Base-by-base conservation (phyloP, 106 monocot genomes). In the Apostasia shenzhenica region DNA sequence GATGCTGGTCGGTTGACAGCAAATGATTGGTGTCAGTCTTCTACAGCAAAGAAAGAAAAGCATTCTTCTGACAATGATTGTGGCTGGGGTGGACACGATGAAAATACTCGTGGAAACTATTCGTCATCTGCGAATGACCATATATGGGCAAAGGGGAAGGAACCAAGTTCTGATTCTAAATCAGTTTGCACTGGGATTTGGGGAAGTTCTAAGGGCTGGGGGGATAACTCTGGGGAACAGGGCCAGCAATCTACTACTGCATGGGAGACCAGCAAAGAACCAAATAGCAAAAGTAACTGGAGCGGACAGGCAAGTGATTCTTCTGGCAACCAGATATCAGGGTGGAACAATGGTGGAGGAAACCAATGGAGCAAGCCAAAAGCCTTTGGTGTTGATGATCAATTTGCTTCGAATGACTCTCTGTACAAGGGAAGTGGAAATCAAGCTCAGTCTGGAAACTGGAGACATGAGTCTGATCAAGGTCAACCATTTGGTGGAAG, bases 181-280 rank as follows among this genome's bases (percentile, higher is more conserved):
- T 26, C 40, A 40, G 56, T 14, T 56, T 13, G 41, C 59, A 8
- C 59, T 2, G 59, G 59, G 8, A 41, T 40, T 8, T 8, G 8
- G 40, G 59, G 1, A 41, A 63, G 45, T 63, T 65, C 65, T 8
- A 65, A 65, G 48, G 65, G 13, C 48, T 65, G 47, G 65, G 65
- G 46, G n/a, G 48, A 37, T 48, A 65, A 65, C 14, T 65, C 14
- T 26, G 26, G 26, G 26, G 26, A 26, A 26, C 26, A 26, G 26
- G 26, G 26, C 26, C 26, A 2, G 14, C 47, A 8, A 48, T 8
- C 65, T 62, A 40, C 59, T 59, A 59, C 6, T 59, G 8, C 59
- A 41, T 59, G 59, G 59, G 59, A 41, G 9, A 8, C 59, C 59
- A 59, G 14, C 39, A 59, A 6, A 39, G 40, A 59, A 59, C 59